phyloP scores from a whole-genome alignment of 352 stramenopile genomes.

The Pythium dissimile region DNA sequence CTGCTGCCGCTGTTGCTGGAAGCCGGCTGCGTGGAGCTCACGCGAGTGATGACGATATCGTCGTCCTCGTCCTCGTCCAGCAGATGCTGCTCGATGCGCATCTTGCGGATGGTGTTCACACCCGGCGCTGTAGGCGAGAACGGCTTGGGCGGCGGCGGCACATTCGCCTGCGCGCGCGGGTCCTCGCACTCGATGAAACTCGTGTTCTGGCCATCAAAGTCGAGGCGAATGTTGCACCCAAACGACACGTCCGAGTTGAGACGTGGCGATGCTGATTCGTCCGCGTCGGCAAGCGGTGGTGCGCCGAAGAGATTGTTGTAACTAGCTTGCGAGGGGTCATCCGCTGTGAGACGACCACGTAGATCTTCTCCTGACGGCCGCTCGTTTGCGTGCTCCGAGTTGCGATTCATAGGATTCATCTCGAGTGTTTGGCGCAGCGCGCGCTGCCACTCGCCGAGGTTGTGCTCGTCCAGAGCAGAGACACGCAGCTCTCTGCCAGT shows the following conservation, averaged over 20 bases:
- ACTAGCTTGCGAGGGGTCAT: slow-evolving; percentile 4
- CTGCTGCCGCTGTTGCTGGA: slow-evolving; percentile 5
- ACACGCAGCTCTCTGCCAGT: slow-evolving; percentile 64
- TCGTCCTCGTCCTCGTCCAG: slow-evolving; percentile 19
- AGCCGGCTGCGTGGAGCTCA: not conserved
- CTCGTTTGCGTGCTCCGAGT: not conserved
- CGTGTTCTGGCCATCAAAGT: slow-evolving; percentile 48
- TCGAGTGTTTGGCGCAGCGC: slow-evolving; percentile 43
- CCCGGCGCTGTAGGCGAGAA: slow-evolving; percentile 65
- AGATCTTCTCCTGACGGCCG: not conserved
- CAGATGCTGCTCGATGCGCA: slow-evolving; percentile 41
- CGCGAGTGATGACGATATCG: slow-evolving; percentile 2
- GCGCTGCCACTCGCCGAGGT: slow-evolving; percentile 73
- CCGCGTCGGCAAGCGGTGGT: not conserved
- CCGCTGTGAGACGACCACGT: not conserved
- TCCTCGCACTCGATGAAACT: slow-evolving; percentile 64
- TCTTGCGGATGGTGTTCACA: slow-evolving; percentile 55
- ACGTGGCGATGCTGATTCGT: slow-evolving; percentile 7
- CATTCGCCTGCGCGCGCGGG: slow-evolving; percentile 15
- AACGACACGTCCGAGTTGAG: slow-evolving; percentile 44
- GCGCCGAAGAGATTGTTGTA: slow-evolving; percentile 16
- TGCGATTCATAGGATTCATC: not conserved
- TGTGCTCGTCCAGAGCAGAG: slow-evolving; percentile 52
- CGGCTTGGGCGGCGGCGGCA: slow-evolving; percentile 40
- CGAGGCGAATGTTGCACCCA: slow-evolving; percentile 58